Evolutionary conservation across 2,329 filamentous ascomycete genomes (phyloP).

Genomic region (Diaporthe aspalathi): DNA sequence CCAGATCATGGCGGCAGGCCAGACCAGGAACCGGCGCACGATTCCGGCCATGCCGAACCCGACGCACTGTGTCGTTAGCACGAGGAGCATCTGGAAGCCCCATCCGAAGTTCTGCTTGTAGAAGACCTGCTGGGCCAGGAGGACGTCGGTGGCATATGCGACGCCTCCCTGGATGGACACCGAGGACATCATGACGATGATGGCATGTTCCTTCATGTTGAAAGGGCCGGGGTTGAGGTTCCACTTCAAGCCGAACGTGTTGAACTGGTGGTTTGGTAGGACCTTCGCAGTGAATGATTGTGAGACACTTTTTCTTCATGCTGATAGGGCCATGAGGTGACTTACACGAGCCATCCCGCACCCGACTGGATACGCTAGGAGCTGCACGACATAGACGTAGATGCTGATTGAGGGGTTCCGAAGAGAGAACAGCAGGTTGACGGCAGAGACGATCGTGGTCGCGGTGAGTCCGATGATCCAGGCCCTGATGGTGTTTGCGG

Average conservation of each 20-base stretch:
- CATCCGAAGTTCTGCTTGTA: constrained; percentile 66
- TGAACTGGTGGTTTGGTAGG: constrained; percentile 38
- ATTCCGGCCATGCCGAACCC: constrained; percentile 73
- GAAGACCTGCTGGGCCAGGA: constrained; percentile 58
- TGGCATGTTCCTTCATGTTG: constrained; percentile 50
- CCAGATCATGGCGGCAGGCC: constrained; percentile 74
- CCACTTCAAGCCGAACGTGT: constrained; percentile 44
- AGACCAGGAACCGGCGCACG: constrained; percentile 68
- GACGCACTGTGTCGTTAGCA: constrained; percentile 68
- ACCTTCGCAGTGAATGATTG: neutral
- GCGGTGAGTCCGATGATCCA: constrained; percentile 35
- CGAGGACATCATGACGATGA: constrained; percentile 50
- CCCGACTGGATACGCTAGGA: constrained; percentile 32
- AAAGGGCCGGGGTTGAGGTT: constrained; percentile 49
- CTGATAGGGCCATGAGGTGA: neutral
- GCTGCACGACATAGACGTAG: constrained; percentile 36
- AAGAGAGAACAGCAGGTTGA: constrained; percentile 36
- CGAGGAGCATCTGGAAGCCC: constrained; percentile 69
- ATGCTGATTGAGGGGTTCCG: constrained; percentile 34
- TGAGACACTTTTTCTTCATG: neutral
- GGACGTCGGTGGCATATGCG: constrained; percentile 53
- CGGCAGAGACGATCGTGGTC: constrained; percentile 32
- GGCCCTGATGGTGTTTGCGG: constrained; percentile 36
- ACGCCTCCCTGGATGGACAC: constrained; percentile 36
- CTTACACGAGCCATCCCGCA: constrained; percentile 32